Conservation (phyloP, 1,284 basidiomycete species). For the Sphagnurus paluster region DNA sequence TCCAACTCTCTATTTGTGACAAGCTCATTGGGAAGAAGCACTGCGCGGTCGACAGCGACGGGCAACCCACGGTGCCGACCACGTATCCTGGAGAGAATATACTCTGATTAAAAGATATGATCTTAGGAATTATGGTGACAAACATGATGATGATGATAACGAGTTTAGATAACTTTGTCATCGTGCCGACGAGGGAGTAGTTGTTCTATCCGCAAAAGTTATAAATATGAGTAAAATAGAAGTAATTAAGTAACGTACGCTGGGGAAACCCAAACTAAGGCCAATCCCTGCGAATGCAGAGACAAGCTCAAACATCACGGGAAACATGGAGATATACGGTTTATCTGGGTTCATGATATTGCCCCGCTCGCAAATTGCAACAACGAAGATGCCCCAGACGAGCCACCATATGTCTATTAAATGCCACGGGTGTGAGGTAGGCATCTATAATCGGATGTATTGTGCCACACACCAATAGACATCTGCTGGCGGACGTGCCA, state of each 20-base stretch:
- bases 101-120: neutral
- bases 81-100: constrained; percentile 41
- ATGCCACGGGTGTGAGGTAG: too few species aligned
- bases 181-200: constrained; percentile 65
- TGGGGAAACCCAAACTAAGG: constrained; percentile 67
- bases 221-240: neutral
- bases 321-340: constrained; percentile 69
- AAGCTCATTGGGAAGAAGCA: constrained; percentile 49
- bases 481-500: constrained; percentile 73
- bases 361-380: constrained; percentile 69
- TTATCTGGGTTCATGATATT: constrained; percentile 56
- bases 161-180: constrained; percentile 70
- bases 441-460: too few species aligned
- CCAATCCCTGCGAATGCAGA: constrained; percentile 73
- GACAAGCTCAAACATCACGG: constrained; percentile 64
- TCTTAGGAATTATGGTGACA: constrained; percentile 12
- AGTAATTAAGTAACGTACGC: constrained; percentile 30
- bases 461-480: constrained; percentile 35
- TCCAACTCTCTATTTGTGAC: too few species aligned
- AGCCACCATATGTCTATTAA: constrained; percentile 63
- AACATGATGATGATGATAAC: constrained; percentile 77
- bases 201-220: constrained; percentile 39
- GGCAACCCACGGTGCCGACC: constrained; percentile 76
- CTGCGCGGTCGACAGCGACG: constrained; percentile 70
- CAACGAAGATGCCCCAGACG: constrained; percentile 60